Evolutionary conservation across 2,329 filamentous ascomycete genomes (phyloP), one percentile per base, ranked within the genome.

Genomic region (Arthrobotrys conoides): DNA sequence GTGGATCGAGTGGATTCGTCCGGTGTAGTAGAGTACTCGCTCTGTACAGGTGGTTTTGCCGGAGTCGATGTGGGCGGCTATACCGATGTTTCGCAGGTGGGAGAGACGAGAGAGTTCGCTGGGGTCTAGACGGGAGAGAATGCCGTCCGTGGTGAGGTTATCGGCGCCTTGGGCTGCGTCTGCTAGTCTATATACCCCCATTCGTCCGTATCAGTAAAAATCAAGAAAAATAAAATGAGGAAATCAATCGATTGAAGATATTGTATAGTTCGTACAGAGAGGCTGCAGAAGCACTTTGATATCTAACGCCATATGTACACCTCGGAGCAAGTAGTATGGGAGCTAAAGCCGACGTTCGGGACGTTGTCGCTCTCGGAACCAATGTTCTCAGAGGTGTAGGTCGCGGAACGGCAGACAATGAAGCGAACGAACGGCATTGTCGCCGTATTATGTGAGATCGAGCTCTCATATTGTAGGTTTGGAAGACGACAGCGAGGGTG

Each of bases 31-130:
- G 72, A 99, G 91, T 53, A 99, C 94, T 85, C 96, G 92, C 86
- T 99, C 96, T 71, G 94, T 98, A 80, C 91, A 93, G 44, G 96
- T 99, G 41, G 96, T 99, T 87, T 99, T 99, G 83, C 96, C 96
- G 83, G 93, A 97, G 87, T 99, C 96, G 84, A 99, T 99, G 84
- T 99, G 96, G 81, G 96, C 96, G 83, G 96, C 96, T 87, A 99
- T 99, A 86, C 96, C 96, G 85, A 99, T 99, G 85, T 99, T 99
- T 81, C 96, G 90, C 76, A 98, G 92, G 86, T 89, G 90, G 66
- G 91, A 90, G 80, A 99, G 86, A 80, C 95, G 90, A 80, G 90
- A 88, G 73, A 90, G 90, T 86, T 99, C 96, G 78, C 91, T 89
- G 36, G 93, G 90, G 82, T 91, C 90, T 85, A 97, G 91, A 83